Percentiles rank a stretch among this genome's conserved stretches.
Conservation (phyloP, 331 rosid species). For the Prunus yedoensis region DNA sequence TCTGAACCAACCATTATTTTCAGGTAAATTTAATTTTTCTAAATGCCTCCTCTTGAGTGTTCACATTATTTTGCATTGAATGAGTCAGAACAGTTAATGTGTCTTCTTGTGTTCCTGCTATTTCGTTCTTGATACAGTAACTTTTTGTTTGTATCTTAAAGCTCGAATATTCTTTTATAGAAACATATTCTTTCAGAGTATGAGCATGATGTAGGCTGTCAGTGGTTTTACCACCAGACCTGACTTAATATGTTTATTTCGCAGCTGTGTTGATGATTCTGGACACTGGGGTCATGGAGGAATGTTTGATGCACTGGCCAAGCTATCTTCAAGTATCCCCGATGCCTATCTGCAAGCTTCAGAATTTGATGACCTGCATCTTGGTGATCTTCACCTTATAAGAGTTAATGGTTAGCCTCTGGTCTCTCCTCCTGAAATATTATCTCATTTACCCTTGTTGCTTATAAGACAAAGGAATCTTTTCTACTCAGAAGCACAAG, state of each 20-base stretch:
- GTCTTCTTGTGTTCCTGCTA: neutral
- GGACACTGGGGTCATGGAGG: conserved; percentile 97
- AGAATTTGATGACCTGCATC: conserved; percentile 84
- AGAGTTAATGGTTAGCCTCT: conserved; percentile 63
- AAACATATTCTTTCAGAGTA: too few relatives aligned
- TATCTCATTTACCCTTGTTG: neutral
- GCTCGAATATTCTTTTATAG: neutral
- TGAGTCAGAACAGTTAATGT: neutral
- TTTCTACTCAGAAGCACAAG: neutral
- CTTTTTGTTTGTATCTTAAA: neutral
- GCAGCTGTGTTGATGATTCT: conserved; percentile 84
- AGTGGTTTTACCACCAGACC: conserved; percentile 12
- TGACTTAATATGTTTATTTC: conserved; percentile 18
- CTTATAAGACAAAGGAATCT: neutral
- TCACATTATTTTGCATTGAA: neutral
- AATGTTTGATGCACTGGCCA: conserved; percentile 80
- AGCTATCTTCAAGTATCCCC: conserved; percentile 62
- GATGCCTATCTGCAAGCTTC: conserved; percentile 77
- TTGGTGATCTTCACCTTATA: conserved; percentile 90
- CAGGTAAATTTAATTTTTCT: conserved; percentile 52
- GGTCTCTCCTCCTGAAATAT: neutral
- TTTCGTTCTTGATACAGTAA: neutral
- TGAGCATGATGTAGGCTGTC: neutral
- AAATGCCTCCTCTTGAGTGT: neutral
- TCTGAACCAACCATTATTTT: conserved; percentile 69